Evolutionary conservation across 768 basidiomycete species (phyloP), one percentile per base, ranked within the genome.

Genomic region (Mycena sanguinolenta): DNA sequence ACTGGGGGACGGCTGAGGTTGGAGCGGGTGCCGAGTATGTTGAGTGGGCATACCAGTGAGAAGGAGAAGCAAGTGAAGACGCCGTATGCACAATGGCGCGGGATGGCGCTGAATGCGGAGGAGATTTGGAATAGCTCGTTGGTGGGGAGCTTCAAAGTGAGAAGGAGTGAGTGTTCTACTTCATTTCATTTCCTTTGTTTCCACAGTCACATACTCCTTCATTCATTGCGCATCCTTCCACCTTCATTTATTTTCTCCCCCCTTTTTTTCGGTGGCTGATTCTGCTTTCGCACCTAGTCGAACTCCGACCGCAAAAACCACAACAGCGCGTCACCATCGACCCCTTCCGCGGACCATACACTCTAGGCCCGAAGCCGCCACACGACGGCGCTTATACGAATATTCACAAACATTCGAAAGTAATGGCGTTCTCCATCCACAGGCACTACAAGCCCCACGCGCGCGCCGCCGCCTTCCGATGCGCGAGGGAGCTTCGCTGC

Each of bases 341-440:
- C 10, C 89, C 89, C 66, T 83, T 89, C 63, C 82, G 84, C 28
- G 89, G 87, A 70, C 85, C 85, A 0, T 87, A 82, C 69, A 78
- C 81, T n/a, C 79, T 78, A 36, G 80, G 67, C 19, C 66, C 67
- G 12, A 78, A 44, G 74, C 75, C 54, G 73, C 80, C 78, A 8
- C 80, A 79, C 36, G 85, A 84, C 38, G 91, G 92, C 1, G 92
- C 93, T 0, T 82, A 84, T 27, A 85, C 88, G 38, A 90, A 92
- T 63, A 89, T 95, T 36, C 95, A 95, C 79, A 93, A 93, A 73
- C 94, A 95, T 76, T 93, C 94, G 1, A 89, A 92, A 63, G 91
- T 92, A 4, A 81, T 88, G 34, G 94, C 92, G 0, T 95, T 94
- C 79, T 94, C 94, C 0, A 88, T 95, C 57, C 91, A 91, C 78